Base-by-base conservation (phyloP, 192 early-diverging fungal species). In the Podila horticola region DNA sequence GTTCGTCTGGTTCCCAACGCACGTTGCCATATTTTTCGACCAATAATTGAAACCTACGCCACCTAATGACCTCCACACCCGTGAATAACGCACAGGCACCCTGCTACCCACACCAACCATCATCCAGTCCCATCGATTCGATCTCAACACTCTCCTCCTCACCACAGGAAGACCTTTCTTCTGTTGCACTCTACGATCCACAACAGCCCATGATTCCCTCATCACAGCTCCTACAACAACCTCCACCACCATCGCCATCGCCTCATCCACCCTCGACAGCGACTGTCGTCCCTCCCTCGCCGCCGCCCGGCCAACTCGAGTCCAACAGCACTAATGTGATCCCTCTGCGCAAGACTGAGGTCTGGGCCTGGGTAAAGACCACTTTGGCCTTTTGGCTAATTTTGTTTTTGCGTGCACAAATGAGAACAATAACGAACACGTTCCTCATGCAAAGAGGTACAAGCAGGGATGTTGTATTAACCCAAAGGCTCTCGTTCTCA, bases 321-420 rank as follows among this genome's bases (percentile, higher is more conserved):
- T 13, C 17, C 7, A 33, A 63, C 11, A 30, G 33, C 28, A 34
- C 50, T 1, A 70, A 52, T 28, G 26, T 74, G 22, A 36, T 59
- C 17, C 64, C 75, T 15, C 52, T 77, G 58, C 70, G 61, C 19
- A 70, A 67, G 49, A 67, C 68, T 7, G 75, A 77, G 41, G 63
- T 74, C 17, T 65, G 72, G 65, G 72, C 72, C 13, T 74, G 72
- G 70, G 70, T 72, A 72, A 55, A 55, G 24, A 26, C 20, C 24
- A 55, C 34, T 4, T 36, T 11, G 34, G 11, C 34, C 3, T 26
- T 55, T 24, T 55, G 1, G 52, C 12, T 55, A 20, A 22, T 17
- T 45, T 45, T 45, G 41, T 17, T 36, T 36, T 10, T 45, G 41
- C 41, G 2, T 10, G 2, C 12, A 45, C 12, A 45, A 36, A 36